Base-by-base conservation (phyloP, 1,284 basidiomycete genomes). In the Cryptococcus depauperatus region DNA sequence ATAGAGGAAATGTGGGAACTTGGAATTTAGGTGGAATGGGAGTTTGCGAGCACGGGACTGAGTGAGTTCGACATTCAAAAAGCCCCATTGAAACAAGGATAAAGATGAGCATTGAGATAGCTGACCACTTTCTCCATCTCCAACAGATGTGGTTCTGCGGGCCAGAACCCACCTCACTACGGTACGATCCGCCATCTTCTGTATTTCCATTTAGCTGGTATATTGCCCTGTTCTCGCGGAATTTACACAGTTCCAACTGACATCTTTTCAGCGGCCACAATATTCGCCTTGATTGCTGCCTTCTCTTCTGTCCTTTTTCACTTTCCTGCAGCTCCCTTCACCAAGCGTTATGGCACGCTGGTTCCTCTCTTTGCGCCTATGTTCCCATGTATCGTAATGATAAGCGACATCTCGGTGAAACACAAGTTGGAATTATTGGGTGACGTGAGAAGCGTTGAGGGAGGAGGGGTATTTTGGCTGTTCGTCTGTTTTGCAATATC, bases 1-100 rank as follows among this genome's bases (percentile, higher is more conserved):
- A 48, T 41, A 23, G 25, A 13, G 35, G 22, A n/a, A 29, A 35
- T 32, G 41, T 27, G 19, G 48, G 29, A 16, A 21, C 23, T 13
- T 55, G 50, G 53, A 18, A 47, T 25, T 13, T 52, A 13, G 53
- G 53, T 6, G 47, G 44, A 3, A 21, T 51, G 21, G 50, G 50
- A 7, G 30, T 13, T 16, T 55, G 53, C 22, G 11, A 45, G 16
- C 16, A 38, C 22, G 44, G 46, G 5, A 23, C 47, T 11, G 18
- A 25, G 50, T 51, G 25, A 43, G 46, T 46, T n/a, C n/a, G n/a
- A n/a, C n/a, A 23, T n/a, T 25, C 14, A 19, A 10, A 35, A 10
- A 19, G 30, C 21, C 19, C 29, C 32, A 9, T 25, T 6, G 13
- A 27, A 11, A 14, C 16, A 25, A 23, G 6, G 22, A 35, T 35